Conservation (phyloP, 768 basidiomycete genomes). For the Chalciporus sphaerocephalus region DNA sequence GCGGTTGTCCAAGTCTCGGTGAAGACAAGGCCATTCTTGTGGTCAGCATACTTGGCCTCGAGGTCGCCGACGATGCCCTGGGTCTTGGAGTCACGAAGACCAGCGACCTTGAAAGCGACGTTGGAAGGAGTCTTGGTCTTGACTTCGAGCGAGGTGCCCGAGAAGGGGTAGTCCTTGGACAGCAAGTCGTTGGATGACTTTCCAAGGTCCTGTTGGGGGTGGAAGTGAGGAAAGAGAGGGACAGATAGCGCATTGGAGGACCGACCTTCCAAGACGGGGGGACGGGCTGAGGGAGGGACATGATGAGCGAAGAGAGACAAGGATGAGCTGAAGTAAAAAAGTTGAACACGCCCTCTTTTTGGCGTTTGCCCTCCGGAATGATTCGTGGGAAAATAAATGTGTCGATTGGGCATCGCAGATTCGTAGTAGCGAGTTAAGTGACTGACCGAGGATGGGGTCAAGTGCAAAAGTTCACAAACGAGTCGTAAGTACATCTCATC, state of each 20-base stretch:
- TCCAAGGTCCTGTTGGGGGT: conserved; percentile 72
- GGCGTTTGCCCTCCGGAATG: conserved; percentile 14
- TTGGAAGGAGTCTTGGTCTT: conserved; percentile 87
- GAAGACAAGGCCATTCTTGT: conserved; percentile 88
- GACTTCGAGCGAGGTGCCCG: conserved; percentile 68
- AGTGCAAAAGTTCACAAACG: conserved; percentile 36
- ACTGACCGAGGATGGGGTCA: conserved; percentile 31
- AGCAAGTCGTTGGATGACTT: conserved; percentile 97
- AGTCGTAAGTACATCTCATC: conserved; percentile 21
- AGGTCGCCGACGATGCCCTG: conserved; percentile 79
- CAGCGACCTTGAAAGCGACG: conserved; percentile 91
- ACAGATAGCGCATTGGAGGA: background rate
- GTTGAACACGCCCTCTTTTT: conserved; percentile 4
- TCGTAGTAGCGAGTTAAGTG: too few species aligned
- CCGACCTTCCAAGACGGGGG: conserved; percentile 94
- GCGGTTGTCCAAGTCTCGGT: conserved; percentile 95
- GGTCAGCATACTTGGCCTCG: conserved; percentile 92
- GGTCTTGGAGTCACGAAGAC: conserved; percentile 72
- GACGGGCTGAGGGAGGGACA: conserved; percentile 93
- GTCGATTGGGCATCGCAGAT: too few species aligned
- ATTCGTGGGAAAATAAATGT: conserved; percentile 36
- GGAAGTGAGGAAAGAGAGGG: conserved; percentile 2
- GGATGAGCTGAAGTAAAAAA: conserved; percentile 13
- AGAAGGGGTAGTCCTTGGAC: conserved; percentile 86
- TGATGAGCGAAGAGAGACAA: conserved; percentile 38